phyloP scores from a whole-genome alignment of 169 alveolate genomes.

The Theileria orientalis region DNA sequence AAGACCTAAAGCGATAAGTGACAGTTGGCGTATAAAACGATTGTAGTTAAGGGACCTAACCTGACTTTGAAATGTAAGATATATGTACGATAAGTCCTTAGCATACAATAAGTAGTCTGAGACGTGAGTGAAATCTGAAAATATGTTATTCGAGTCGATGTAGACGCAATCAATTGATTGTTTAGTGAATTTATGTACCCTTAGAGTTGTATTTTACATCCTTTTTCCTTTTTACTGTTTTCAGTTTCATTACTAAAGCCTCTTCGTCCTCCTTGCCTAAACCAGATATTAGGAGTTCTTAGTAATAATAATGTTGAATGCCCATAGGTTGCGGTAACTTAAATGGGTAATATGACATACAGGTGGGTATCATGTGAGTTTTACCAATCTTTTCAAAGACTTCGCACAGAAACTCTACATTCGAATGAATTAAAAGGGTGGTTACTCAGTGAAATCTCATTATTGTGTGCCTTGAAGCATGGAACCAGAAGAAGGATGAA shows the following conservation, averaged over 20 bases:
- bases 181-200: background rate
- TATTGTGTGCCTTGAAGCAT: slow-evolving; percentile 49
- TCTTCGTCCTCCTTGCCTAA: slow-evolving; percentile 21
- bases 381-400: slow-evolving; percentile 34
- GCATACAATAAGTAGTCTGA: slow-evolving; percentile 63
- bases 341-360: background rate
- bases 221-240: slow-evolving; percentile 24
- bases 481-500: slow-evolving; percentile 48
- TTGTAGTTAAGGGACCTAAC: background rate
- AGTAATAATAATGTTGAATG: too few relatives aligned
- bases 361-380: slow-evolving; percentile 43
- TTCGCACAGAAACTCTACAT: slow-evolving; percentile 45
- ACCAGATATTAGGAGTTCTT: background rate
- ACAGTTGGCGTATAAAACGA: background rate
- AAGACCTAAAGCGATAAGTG: background rate
- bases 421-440: background rate
- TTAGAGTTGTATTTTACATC: slow-evolving; percentile 24
- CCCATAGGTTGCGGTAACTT: background rate
- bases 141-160: too few relatives aligned
- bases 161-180: too few relatives aligned
- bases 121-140: slow-evolving; percentile 34
- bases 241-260: slow-evolving; percentile 26
- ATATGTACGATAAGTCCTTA: slow-evolving; percentile 39
- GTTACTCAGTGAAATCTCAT: slow-evolving; percentile 40
- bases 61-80: slow-evolving; percentile 12